Evolutionary conservation across 257 asterid species (phyloP), one percentile per base, ranked within the genome.

Genomic region (Osmanthus fragrans): DNA sequence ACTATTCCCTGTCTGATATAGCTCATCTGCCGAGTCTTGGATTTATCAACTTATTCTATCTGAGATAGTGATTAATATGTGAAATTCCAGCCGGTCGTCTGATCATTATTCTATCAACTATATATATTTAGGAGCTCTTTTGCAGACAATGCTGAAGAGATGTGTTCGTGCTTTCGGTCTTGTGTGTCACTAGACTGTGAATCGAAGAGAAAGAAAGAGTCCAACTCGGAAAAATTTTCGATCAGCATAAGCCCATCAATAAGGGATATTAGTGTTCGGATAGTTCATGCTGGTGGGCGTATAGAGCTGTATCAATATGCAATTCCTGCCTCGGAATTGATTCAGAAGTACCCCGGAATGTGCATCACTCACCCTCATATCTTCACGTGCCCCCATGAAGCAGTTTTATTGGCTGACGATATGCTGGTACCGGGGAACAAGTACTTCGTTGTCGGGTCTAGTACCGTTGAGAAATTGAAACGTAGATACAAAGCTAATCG

Each of bases 271-370:
- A 71, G 77, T 6, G 85, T 87, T 58, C 67, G 82, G 56, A 74
- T 84, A 78, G 89, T 92, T 77, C 96, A 87, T 75, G 87, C 91
- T 4, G 94, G 97, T 7, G 95, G 98, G 34, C 79, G 80, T 27
- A 80, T 86, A 64, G 98, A 93, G 78, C 76, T 87, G 80, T 88
- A 87, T 60, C 82, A 60, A 0, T 75, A 70, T 51, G 77, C 91
- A 40, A 77, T 91, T 77, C 87, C 88, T 30, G 96, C 89, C 60
- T 88, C 87, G n/a, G 80, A 73, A 39, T 21, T 93, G 80, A 87
- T 85, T 79, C 83, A 69, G 81, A 88, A 77, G 54, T 85, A 91
- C 77, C 98, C 96, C 51, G 96, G 90, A 40, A 86, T 87, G 89
- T 80, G 85, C 63, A 79, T 94, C 13, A 83, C 97, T 32, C 39